A percentile compares a stretch with the other conserved stretches of the same genome.
Evolutionary conservation across 257 asterid genomes (phyloP).

Genomic region (Penstemon newberryi): DNA sequence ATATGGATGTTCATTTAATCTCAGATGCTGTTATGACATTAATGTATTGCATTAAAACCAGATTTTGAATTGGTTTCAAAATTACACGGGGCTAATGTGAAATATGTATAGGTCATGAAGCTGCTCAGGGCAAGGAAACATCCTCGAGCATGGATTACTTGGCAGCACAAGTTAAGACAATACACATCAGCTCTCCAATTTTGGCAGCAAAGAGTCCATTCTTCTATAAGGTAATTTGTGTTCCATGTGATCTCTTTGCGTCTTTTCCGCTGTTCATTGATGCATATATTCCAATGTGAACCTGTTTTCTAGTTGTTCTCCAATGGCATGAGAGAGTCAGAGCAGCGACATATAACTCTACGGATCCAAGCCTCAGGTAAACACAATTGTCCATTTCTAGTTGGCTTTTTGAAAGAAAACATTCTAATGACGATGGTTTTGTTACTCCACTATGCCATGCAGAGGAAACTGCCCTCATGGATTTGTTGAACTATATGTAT

Average conservation of each 20-base stretch:
- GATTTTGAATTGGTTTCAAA: constrained; percentile 8
- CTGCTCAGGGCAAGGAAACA: constrained; percentile 30
- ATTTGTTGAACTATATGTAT: constrained; percentile 76
- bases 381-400: not conserved
- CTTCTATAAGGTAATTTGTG: constrained; percentile 58
- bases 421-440: constrained; percentile 16
- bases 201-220: constrained; percentile 85
- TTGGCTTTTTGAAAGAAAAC: constrained; percentile 10
- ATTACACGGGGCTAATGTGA: constrained; percentile 22
- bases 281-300: constrained; percentile 17
- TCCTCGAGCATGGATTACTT: constrained; percentile 45
- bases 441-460: constrained; percentile 38
- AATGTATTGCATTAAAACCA: not conserved
- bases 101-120: constrained; percentile 46
- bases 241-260: constrained; percentile 3
- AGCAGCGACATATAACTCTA: constrained; percentile 59
- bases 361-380: constrained; percentile 71
- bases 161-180: constrained; percentile 44
- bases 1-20: constrained; percentile 13
- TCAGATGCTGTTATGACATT: not conserved
- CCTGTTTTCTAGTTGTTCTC: constrained; percentile 62
- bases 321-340: constrained; percentile 65
- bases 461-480: constrained; percentile 93
- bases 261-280: constrained; percentile 22
- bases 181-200: constrained; percentile 87